These are phyloP conservation scores for Malassezia pachydermatis DNA, from an alignment of 1,284 basidiomycete species.

Conservation along the genomic window DNA sequence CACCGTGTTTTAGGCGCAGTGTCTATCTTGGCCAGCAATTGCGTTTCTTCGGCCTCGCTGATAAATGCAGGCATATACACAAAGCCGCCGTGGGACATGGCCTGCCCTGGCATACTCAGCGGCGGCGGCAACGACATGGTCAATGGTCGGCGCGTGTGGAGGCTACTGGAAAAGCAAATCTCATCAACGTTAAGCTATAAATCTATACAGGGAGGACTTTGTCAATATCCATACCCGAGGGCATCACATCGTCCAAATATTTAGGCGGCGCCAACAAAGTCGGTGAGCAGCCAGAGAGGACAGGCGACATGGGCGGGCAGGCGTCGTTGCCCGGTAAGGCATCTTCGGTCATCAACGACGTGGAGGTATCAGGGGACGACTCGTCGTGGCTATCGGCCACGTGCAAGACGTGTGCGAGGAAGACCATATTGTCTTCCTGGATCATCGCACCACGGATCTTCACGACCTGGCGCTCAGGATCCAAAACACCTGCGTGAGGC, in stretches of 20 bases:
- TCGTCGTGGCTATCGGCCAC: constrained; percentile 11
- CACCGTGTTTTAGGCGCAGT: constrained; percentile 71
- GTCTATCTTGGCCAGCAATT: constrained; percentile 65
- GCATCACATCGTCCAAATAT: background rate
- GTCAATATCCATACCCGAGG: constrained; percentile 15
- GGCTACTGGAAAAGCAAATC: no score
- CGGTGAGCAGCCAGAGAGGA: background rate
- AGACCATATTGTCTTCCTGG: constrained; percentile 37
- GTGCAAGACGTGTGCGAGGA: constrained; percentile 31
- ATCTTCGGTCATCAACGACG: constrained; percentile 19
- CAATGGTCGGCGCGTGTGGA: no score
- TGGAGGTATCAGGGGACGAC: constrained; percentile 15
- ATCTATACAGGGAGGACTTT: background rate
- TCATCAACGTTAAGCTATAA: background rate
- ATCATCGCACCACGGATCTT: constrained; percentile 40
- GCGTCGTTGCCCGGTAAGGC: background rate
- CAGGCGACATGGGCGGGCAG: constrained; percentile 1
- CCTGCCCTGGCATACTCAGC: no score
- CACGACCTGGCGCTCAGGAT: constrained; percentile 22
- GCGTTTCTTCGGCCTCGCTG: constrained; percentile 63
- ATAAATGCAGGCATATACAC: constrained; percentile 64
- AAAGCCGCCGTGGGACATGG: constrained; percentile 20
- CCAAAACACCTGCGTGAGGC: background rate
- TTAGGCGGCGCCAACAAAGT: background rate
- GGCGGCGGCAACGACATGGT: no score